A percentile compares a stretch with the other conserved stretches of the same genome.
Conservation (phyloP, 805 yeast species). For the Yarrowia sp. region DNA sequence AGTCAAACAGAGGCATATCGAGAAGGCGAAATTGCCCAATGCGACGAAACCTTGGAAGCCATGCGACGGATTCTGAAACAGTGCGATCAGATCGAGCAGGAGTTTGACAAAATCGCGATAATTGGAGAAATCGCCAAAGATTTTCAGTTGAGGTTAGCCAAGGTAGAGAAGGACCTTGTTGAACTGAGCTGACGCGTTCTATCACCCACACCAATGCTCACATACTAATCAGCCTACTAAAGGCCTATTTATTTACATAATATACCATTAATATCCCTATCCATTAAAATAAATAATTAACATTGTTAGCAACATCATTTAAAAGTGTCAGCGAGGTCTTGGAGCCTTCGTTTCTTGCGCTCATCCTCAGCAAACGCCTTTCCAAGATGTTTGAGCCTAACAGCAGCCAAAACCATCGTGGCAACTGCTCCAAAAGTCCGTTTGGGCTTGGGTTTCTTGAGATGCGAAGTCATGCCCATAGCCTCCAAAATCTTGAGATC, state of each 20-base stretch:
- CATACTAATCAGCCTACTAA: neutral
- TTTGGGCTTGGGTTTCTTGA: neutral
- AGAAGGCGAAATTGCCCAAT: constrained; percentile 28
- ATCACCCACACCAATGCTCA: no score
- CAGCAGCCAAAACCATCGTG: neutral
- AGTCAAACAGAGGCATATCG: constrained; percentile 25
- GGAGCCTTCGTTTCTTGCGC: neutral
- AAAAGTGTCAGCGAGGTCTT: neutral
- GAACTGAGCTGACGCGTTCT: no score
- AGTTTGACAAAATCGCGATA: constrained; percentile 54
- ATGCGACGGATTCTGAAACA: constrained; percentile 42
- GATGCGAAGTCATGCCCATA: constrained; percentile 6
- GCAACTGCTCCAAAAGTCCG: constrained; percentile 20
- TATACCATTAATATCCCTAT: neutral
- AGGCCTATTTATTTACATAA: no score
- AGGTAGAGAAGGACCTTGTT: neutral
- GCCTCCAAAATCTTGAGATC: constrained; percentile 16
- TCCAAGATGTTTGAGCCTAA: neutral
- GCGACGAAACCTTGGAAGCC: constrained; percentile 38
- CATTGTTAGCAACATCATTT: neutral
- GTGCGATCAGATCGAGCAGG: constrained; percentile 53
- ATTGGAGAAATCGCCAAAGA: constrained; percentile 46
- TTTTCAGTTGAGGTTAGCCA: constrained; percentile 34
- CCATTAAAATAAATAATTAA: constrained; percentile 10
- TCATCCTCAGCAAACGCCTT: constrained; percentile 1